Evolutionary conservation across 371 early-diverging fungal genomes (phyloP).

Genomic region (Syncephalis plumigaleata): DNA sequence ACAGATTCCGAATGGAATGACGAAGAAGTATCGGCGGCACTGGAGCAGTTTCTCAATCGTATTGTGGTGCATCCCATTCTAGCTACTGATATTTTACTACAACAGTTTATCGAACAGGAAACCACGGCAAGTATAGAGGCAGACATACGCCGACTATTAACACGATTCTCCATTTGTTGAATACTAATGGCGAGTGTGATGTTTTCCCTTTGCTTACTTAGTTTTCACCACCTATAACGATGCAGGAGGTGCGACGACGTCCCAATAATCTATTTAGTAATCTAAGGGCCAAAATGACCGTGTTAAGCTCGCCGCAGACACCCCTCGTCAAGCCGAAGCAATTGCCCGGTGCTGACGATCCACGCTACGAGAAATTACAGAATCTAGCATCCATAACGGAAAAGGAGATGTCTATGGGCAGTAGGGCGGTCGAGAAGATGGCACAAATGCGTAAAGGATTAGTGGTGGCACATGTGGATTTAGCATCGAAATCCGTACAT

Average conservation of each 20-base stretch:
- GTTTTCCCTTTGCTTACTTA: background rate
- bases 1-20: constrained; percentile 20
- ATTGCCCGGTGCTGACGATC: constrained; percentile 2
- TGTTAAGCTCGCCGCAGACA: background rate
- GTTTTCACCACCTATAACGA: background rate
- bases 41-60: constrained; percentile 22
- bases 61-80: constrained; percentile 19
- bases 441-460: constrained; percentile 5
- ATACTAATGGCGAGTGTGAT: too few relatives aligned
- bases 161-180: too few relatives aligned
- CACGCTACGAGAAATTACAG: constrained; percentile 1
- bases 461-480: constrained; percentile 1
- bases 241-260: background rate
- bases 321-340: constrained; percentile 3
- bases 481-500: constrained; percentile 2
- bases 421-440: constrained; percentile 3
- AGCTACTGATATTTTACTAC: constrained; percentile 23
- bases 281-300: background rate
- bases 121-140: constrained; percentile 16
- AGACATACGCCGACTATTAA: too few relatives aligned
- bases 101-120: constrained; percentile 25
- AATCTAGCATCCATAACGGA: constrained; percentile 1
- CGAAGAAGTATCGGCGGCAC: constrained; percentile 12
- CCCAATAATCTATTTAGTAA: background rate
- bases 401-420: constrained; percentile 1